Base-by-base conservation (phyloP, 225 moss, liverwort and hornwort species). In the Bryum argenteum region DNA sequence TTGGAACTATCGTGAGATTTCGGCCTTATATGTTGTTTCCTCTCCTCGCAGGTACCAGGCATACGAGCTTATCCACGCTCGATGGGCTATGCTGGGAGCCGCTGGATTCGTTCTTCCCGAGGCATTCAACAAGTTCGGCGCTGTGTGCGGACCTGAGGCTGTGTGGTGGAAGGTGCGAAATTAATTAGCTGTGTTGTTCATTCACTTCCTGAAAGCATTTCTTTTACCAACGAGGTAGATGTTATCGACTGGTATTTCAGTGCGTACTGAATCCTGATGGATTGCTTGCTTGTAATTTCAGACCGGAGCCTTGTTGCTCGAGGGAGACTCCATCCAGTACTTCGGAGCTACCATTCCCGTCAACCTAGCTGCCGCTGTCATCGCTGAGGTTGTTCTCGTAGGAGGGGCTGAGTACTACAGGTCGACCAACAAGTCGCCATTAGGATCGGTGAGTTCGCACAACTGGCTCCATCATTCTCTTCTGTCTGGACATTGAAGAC, bases 401-500 rank as follows among this genome's bases (percentile, higher is more conserved):
- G 96, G 93, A 78, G 89, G 90, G 48, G 96, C 90, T 2, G 91
- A 93, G 63, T 96, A 91, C 80, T 96, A 91, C 89, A 89, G 85
- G 75, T 82, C 83, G 18, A 91, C 75, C 16, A 96, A 96, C 67
- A 93, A 89, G 78, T 96, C 96, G 3, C 91, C 93, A 0, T 65
- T 93, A 54, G 96, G 88, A 83, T 91, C 90, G 58, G 90, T 90
- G 85, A 17, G 82, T 66, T 71, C 53, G 10, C 44, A 4, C 23
- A 2, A 15, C 14, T 16, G 7, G 8, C 6, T 18, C 10, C 63
- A 0, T 10, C 54, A 43, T 11, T 28, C 28, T 18, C 19, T 1
- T 3, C 4, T 26, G 9, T 43, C 26, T 15, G 15, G 11, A 8
- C 5, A 48, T 45, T 22, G 45, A 3, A 44, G 45, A 7, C 1